phyloP scores from a whole-genome alignment of 2,329 filamentous ascomycete species.

The Ascochyta rabiei region DNA sequence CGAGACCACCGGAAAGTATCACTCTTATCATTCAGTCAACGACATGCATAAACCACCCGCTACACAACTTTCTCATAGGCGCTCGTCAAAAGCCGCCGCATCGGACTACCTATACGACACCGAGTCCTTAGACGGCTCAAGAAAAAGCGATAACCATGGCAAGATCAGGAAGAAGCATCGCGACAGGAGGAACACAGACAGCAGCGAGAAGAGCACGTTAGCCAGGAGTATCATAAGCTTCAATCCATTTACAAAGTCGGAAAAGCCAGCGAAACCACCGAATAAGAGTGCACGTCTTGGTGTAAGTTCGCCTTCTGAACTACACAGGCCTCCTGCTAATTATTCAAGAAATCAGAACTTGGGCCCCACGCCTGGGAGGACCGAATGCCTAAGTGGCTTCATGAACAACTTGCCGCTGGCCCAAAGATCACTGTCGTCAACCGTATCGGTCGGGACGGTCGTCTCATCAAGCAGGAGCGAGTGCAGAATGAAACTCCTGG shows the following conservation, averaged over 20 bases:
- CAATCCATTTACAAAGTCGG: constrained; percentile 37
- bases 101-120: constrained; percentile 5
- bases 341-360: constrained; percentile 49
- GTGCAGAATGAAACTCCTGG: constrained; percentile 55
- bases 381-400: constrained; percentile 53
- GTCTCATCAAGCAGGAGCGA: constrained; percentile 48
- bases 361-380: constrained; percentile 57
- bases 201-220: constrained; percentile 45
- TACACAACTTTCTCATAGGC: constrained; percentile 29
- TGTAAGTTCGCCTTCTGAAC: constrained; percentile 29
- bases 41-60: constrained; percentile 37
- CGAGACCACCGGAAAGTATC: constrained; percentile 43
- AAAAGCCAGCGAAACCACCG: constrained; percentile 39
- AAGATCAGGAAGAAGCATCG: constrained; percentile 35
- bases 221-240: constrained; percentile 45
- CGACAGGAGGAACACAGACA: constrained; percentile 32
- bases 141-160: constrained; percentile 22
- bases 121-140: constrained; percentile 19
- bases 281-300: constrained; percentile 42
- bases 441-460: constrained; percentile 51
- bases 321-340: constrained; percentile 17
- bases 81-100: constrained; percentile 21
- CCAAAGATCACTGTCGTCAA: constrained; percentile 49
- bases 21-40: constrained; percentile 38
- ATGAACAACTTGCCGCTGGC: constrained; percentile 49